Evolutionary conservation across 192 early-diverging fungal species (phyloP).

Genomic region (Podila epigama): DNA sequence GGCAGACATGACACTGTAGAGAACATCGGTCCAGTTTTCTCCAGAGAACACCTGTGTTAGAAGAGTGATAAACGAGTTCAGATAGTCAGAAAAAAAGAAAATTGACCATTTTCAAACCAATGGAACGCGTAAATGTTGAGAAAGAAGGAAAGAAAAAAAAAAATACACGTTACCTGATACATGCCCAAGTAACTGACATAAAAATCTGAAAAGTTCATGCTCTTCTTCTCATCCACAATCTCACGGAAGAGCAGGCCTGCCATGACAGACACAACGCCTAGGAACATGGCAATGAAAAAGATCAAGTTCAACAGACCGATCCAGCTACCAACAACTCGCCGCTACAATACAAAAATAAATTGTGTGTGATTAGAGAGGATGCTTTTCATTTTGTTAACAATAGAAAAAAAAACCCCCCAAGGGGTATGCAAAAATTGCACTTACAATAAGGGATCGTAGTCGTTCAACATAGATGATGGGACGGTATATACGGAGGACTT

Average conservation of each 20-base stretch:
- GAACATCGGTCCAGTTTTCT: conserved; percentile 65
- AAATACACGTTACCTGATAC: conserved; percentile 55
- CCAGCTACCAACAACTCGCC: conserved; percentile 61
- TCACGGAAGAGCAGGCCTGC: conserved; percentile 37
- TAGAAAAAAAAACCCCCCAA: too few relatives aligned
- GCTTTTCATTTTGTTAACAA: too few relatives aligned
- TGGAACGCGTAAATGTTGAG: too few relatives aligned
- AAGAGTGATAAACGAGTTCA: too few relatives aligned
- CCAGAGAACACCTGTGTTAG: conserved; percentile 67
- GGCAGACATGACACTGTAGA: conserved; percentile 57
- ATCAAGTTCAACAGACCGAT: conserved; percentile 65
- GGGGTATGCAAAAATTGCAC: too few relatives aligned
- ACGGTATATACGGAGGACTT: conserved; percentile 59
- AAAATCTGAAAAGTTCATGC: conserved; percentile 52
- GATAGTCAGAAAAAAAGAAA: conserved; percentile 4
- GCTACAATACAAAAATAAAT: too few relatives aligned
- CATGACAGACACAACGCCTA: conserved; percentile 62
- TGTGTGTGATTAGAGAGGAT: too few relatives aligned
- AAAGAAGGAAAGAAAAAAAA: too few relatives aligned
- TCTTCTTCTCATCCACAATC: neutral
- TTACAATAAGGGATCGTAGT: conserved; percentile 56
- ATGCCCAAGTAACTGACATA: conserved; percentile 62
- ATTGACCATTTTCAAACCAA: too few relatives aligned
- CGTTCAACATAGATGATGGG: conserved; percentile 58
- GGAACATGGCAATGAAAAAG: conserved; percentile 62